These are phyloP conservation scores for Microthlaspi erraticum DNA, from an alignment of 345 rosid species.

Conservation along the genomic window DNA sequence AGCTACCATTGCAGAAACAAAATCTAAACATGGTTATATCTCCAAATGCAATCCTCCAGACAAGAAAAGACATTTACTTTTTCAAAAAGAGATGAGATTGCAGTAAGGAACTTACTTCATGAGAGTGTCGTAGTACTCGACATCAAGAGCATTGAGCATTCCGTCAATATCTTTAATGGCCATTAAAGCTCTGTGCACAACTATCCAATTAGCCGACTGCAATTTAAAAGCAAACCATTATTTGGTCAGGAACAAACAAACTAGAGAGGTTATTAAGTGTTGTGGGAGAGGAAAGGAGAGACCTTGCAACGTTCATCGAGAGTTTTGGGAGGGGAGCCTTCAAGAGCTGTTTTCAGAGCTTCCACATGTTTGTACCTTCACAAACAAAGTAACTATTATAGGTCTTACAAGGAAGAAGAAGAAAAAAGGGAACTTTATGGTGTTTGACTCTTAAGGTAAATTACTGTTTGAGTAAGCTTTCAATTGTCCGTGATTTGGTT, in stretches of 20 bases:
- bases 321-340: conserved; percentile 87
- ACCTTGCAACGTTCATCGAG: conserved; percentile 96
- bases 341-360: conserved; percentile 91
- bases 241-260: not conserved
- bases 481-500: conserved; percentile 88
- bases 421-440: not conserved
- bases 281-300: conserved; percentile 5
- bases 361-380: conserved; percentile 59
- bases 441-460: not conserved
- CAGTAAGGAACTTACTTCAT: conserved; percentile 67
- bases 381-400: not conserved
- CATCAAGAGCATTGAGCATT: conserved; percentile 80
- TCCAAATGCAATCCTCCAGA: not conserved
- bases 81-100: not conserved
- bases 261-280: not conserved
- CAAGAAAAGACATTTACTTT: not conserved
- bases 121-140: conserved; percentile 88
- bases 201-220: conserved; percentile 93
- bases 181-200: conserved; percentile 88
- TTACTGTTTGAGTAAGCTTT: conserved; percentile 85
- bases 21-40: not conserved
- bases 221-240: not conserved
- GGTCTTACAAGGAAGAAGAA: conserved; percentile 18
- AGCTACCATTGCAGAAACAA: not conserved
- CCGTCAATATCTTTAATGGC: conserved; percentile 89